Evolutionary conservation across 2,329 filamentous ascomycete genomes (phyloP).

Genomic region (Mollisiaceae sp.): DNA sequence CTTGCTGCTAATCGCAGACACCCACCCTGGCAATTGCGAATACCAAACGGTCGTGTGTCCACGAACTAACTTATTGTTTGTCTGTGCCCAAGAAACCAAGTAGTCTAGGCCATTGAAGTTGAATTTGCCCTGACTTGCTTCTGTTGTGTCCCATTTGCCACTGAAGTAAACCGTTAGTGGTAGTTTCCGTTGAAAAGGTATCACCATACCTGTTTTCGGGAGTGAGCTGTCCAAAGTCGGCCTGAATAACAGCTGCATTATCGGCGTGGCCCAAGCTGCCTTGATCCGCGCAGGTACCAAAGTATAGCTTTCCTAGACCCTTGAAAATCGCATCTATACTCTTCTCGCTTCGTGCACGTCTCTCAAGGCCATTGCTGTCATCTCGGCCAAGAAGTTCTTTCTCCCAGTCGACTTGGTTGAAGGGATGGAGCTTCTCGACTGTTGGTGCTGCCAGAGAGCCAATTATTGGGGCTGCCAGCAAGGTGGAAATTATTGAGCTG

Average conservation of each 20-base stretch:
- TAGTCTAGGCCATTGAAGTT: constrained; percentile 61
- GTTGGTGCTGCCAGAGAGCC: constrained; percentile 15
- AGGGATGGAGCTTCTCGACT: constrained; percentile 9
- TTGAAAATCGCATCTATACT: constrained; percentile 63
- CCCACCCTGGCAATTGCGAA: constrained; percentile 63
- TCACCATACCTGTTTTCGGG: constrained; percentile 58
- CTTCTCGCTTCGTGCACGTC: constrained; percentile 27
- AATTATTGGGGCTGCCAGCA: constrained; percentile 23
- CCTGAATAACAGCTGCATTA: constrained; percentile 61
- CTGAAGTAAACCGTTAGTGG: constrained; percentile 41
- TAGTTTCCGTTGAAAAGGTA: background rate
- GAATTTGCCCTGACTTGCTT: constrained; percentile 51
- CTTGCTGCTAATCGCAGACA: constrained; percentile 56
- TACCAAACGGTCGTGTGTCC: constrained; percentile 76
- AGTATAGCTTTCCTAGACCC: constrained; percentile 69
- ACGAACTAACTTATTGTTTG: constrained; percentile 63
- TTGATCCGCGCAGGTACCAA: constrained; percentile 62
- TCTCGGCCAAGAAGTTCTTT: constrained; percentile 24
- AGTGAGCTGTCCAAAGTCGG: constrained; percentile 68
- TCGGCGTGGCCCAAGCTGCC: constrained; percentile 53
- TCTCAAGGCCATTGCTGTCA: constrained; percentile 4
- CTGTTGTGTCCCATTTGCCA: constrained; percentile 70
- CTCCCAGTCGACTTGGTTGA: constrained; percentile 28
- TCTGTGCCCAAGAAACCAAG: constrained; percentile 62
- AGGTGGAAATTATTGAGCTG: constrained; percentile 18